Evolutionary conservation across 2,329 filamentous ascomycete species (phyloP), one percentile per base, ranked within the genome.

Genomic region (Venturia nashicola): DNA sequence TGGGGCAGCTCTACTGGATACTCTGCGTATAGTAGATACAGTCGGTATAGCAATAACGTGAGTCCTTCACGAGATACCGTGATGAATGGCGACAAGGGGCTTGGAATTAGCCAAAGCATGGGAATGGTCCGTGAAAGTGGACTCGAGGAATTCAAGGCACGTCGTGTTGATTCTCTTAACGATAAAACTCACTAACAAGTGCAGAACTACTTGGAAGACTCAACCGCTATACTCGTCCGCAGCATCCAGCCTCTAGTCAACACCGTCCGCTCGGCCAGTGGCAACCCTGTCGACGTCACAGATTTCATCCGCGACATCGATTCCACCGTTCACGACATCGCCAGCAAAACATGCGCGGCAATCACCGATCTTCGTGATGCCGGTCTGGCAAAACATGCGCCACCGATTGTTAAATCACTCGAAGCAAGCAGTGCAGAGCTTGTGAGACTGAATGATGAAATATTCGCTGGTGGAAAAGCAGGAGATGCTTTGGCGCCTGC

Each of bases 191-290:
- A 27, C 27, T 60, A 44, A 60, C 36, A 39, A 43, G 61, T 36
- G 32, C 65, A 88, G 84, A 83, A 89, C 65, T 92, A 91, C 71
- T 83, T 95, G 43, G 89, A 94, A 71, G 89, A 92, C 71, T 89
- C 94, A 73, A 92, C 88, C 12, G 88, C 89, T 61, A 78, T 86
- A 3, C 81, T 96, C 65, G 87, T 94, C 34, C 85, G 90, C 68
- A 89, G 86, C 55, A 91, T 95, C 67, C 89, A 94, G 74, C 83
- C 86, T n/a, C 82, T 96, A 8, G 89, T 95, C 59, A 78, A 82
- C 64, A 81, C 85, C 65, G 86, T 95, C 66, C 83, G 83, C 34
- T 81, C 71, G 8, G 32, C 18, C 4, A 36, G 61, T 46, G 44
- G 44, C 9, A 54, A 39, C 36, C 5, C 61, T 20, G 27, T 46